A percentile compares a stretch with the other conserved stretches of the same genome.
Conservation (phyloP, 192 early-diverging fungal genomes). For the Fimicolochytrium jonesii region DNA sequence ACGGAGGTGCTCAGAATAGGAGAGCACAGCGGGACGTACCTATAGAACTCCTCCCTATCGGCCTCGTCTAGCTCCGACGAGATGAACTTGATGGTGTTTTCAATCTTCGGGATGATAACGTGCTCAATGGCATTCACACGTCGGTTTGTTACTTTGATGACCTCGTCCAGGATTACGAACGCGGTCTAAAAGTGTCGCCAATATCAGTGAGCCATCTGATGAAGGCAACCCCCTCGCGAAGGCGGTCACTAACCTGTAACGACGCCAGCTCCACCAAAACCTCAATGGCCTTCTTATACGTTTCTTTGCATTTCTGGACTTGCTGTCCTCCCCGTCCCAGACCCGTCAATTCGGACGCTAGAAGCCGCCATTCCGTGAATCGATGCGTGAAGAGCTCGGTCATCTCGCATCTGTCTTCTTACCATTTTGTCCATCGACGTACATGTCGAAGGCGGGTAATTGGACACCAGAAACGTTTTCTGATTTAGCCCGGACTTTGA, state of each 20-base stretch:
- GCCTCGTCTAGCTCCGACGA: conserved; percentile 96
- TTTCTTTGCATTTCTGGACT: conserved; percentile 89
- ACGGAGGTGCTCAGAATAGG: too few relatives aligned
- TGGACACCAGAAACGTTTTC: conserved; percentile 98
- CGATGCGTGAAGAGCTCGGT: too few relatives aligned
- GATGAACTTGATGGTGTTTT: conserved; percentile 97
- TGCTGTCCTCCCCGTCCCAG: conserved; percentile 97
- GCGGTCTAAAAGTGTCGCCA: too few relatives aligned
- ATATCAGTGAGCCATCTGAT: not conserved
- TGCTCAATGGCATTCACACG: conserved; percentile 99
- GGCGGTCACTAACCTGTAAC: too few relatives aligned
- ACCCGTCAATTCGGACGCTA: conserved; percentile 97
- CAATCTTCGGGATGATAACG: conserved; percentile 96
- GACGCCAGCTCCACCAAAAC: conserved; percentile 97
- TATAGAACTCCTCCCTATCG: conserved; percentile 98
- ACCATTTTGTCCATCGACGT: conserved; percentile 87
- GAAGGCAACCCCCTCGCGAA: too few relatives aligned
- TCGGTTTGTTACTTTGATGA: conserved; percentile 98
- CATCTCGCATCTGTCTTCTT: too few relatives aligned
- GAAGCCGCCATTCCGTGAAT: too few relatives aligned
- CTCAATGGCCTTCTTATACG: conserved; percentile 91
- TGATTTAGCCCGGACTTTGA: conserved; percentile 84
- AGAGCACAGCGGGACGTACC: conserved; percentile 27
- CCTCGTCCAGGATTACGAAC: conserved; percentile 98
- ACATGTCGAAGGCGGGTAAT: conserved; percentile 88